phyloP scores from a whole-genome alignment of 1,284 basidiomycete species.

The Leucoagaricus sp. region DNA sequence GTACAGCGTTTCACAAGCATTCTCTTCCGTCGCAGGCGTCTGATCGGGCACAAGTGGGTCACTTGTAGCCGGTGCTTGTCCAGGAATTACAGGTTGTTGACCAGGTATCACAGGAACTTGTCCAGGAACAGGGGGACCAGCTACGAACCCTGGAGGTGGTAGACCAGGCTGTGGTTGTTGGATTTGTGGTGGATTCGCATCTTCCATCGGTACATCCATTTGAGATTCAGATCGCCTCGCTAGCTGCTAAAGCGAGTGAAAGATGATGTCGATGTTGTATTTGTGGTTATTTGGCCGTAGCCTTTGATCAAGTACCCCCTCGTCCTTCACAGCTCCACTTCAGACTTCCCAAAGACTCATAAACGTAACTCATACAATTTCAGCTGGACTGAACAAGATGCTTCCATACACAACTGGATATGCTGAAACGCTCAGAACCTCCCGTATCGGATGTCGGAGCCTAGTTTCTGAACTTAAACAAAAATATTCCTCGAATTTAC shows the following conservation, averaged over 20 bases:
- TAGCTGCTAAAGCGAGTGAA: not conserved
- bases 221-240: not conserved
- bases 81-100: slow-evolving; percentile 6
- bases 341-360: no score
- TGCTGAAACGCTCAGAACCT: no score
- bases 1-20: slow-evolving; percentile 86
- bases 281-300: not conserved
- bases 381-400: no score
- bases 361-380: no score
- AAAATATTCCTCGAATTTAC: no score
- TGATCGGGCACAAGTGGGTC: not conserved
- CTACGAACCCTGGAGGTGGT: not conserved
- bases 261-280: not conserved
- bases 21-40: slow-evolving; percentile 36
- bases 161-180: slow-evolving; percentile 12
- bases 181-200: slow-evolving; percentile 2
- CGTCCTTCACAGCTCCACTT: no score
- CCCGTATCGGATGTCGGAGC: no score
- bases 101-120: slow-evolving; percentile 7
- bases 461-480: no score
- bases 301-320: not conserved
- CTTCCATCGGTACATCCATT: not conserved
- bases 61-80: slow-evolving; percentile 1
- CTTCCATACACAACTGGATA: no score
- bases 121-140: not conserved